These are phyloP conservation scores for Calonectria pseudoturangicola DNA, from an alignment of 2,329 filamentous ascomycete genomes.

Conservation along the genomic window DNA sequence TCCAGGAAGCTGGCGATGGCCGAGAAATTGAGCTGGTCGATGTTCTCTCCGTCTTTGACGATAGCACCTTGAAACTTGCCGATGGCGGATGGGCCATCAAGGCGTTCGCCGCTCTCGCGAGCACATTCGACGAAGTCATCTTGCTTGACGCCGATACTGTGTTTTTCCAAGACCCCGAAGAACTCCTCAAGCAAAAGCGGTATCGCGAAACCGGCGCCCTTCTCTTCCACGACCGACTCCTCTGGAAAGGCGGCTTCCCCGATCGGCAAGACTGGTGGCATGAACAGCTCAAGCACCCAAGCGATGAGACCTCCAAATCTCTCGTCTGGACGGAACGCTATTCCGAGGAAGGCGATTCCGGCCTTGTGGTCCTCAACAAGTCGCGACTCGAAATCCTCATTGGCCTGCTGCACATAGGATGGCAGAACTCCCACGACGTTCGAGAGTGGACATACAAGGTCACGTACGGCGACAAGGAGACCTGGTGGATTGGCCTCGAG, in stretches of 20 bases:
- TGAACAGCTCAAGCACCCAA: constrained; percentile 60
- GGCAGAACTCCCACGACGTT: constrained; percentile 65
- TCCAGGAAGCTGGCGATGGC: constrained; percentile 45
- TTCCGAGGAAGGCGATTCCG: constrained; percentile 65
- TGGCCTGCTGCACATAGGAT: constrained; percentile 64
- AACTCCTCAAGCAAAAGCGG: constrained; percentile 56
- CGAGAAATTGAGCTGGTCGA: constrained; percentile 58
- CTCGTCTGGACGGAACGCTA: constrained; percentile 63
- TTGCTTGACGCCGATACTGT: constrained; percentile 64
- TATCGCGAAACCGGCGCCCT: constrained; percentile 59
- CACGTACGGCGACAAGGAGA: constrained; percentile 68
- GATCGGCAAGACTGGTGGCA: constrained; percentile 63
- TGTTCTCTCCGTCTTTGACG: constrained; percentile 58
- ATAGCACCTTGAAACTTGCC: constrained; percentile 54
- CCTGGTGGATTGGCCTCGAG: constrained; percentile 67
- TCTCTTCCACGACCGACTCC: constrained; percentile 64
- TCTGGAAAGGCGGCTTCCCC: constrained; percentile 60
- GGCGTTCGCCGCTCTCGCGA: constrained; percentile 62
- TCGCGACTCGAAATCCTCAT: constrained; percentile 59
- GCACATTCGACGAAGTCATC: constrained; percentile 61
- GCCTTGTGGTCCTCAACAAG: constrained; percentile 65
- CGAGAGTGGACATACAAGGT: constrained; percentile 63
- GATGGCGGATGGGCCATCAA: constrained; percentile 64
- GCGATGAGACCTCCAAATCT: constrained; percentile 57
- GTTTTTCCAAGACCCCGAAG: constrained; percentile 60